Evolutionary conservation across 176 grass and related monocot genomes (phyloP), one percentile per base, ranked within the genome.

Genomic region (Aegilops bicornis): DNA sequence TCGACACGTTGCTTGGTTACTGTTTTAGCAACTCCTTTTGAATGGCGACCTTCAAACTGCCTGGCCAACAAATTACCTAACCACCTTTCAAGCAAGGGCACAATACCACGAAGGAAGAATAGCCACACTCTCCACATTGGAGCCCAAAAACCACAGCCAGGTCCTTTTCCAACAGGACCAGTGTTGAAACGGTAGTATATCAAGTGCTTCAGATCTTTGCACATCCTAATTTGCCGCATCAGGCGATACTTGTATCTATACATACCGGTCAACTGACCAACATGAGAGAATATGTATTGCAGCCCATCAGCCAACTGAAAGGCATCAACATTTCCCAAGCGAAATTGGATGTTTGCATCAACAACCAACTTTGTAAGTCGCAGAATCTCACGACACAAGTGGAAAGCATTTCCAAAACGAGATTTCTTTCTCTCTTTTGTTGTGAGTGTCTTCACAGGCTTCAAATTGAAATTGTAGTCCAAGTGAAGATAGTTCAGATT

Each of bases 181-280:
- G 96, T 98, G 81, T 98, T 98, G 72, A 98, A 98, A 35, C 96
- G 93, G 23, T 98, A 98, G 88, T 98, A 98, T 79, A 98, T 98
- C 89, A 98, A 88, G 78, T 96, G 96, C 65, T 98, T 98, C 88
- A 98, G 73, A 91, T 98, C 96, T 86, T 98, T 98, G 82, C 96
- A 98, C 96, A 98, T 98, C 80, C 96, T 91, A 43, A 98, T 98
- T 78, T 98, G 96, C 64, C 96, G 73, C 96, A 98, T 98, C 64
- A 98, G 72, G 40, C 97, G 92, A 50, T 98, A 98, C 85, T 98
- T 98, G 77, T 98, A 98, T 24, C 97, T 86, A 66, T 98, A 98
- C 97, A 98, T 98, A 91, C 97, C 97, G 68, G 97, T 98, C 77
- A 98, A 79, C 85, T 98, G 97, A 20, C 97, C 97, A 84, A 98